A percentile compares a stretch with the other conserved stretches of the same genome.
These are phyloP conservation scores for Cyamopsis tetragonoloba DNA, from an alignment of 306 rosid genomes.

Conservation along the genomic window DNA sequence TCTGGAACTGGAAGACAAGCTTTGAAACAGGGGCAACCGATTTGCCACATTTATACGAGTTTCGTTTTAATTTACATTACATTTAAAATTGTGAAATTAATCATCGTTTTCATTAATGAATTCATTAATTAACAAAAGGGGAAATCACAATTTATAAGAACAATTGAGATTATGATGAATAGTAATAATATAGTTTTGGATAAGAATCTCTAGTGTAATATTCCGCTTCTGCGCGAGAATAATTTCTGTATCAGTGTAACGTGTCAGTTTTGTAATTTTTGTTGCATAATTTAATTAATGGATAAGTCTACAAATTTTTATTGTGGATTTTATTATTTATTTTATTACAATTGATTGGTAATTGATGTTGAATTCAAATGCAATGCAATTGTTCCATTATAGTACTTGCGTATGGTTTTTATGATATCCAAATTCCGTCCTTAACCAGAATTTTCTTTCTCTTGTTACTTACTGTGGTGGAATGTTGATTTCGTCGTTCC, in stretches of 20 bases:
- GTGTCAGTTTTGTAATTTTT: not conserved
- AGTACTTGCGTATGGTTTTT: not conserved
- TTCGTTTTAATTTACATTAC: no score
- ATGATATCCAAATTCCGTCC: not conserved
- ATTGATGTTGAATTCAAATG: no score
- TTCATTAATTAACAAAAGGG: not conserved
- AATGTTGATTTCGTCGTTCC: no score
- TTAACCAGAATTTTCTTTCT: no score
- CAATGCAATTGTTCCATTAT: no score
- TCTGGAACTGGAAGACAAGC: not conserved
- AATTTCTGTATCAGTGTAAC: not conserved
- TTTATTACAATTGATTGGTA: no score
- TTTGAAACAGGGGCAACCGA: not conserved
- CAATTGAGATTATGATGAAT: not conserved
- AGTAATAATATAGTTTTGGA: not conserved
- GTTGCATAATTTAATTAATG: not conserved
- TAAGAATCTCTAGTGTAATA: conserved; percentile 20
- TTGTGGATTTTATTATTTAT: no score
- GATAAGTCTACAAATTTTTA: not conserved
- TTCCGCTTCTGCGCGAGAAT: not conserved
- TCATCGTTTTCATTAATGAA: not conserved
- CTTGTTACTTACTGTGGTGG: no score
- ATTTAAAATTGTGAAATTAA: not conserved
- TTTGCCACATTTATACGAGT: not conserved
- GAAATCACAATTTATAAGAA: not conserved